Evolutionary conservation across 169 alveolate genomes (phyloP), one percentile per base, ranked within the genome.

Genomic region (Plasmodium adleri): DNA sequence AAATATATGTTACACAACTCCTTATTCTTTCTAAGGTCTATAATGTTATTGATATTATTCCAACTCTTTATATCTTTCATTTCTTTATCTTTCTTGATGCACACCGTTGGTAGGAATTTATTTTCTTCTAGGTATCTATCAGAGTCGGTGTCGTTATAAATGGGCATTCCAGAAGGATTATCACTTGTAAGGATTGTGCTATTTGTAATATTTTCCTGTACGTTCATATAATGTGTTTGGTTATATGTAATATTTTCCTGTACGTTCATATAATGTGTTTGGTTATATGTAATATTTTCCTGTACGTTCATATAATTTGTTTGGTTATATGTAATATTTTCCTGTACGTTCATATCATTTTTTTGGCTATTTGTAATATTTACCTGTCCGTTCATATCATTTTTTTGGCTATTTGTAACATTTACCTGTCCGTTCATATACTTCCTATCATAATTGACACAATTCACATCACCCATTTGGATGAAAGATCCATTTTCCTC

Each of bases 1-100:
- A 80, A 62, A 43, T 80, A 80, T 13, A 59, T 13, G 32, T 67
- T 62, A 22, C 72, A 52, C n/a, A 80, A 39, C 22, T 80, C 90
- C 54, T 47, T 80, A 10, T 66, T 80, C 24, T 71, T 62, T 49
- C 72, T 72, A 22, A 80, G 32, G 5, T 80, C 83, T 8, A 80
- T 24, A 59, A 80, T 26, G 26, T 62, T 80, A 26, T 71, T 80
- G 10, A 80, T 22, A 43, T 26, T 71, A 43, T 60, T 68, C 73
- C 47, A 13, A 47, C 45, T 80, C 43, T 80, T 80, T 17, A 67
- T 15, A 45, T 80, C 72, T 8, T 67, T 80, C 54, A 12, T 43
- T 50, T 24, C 70, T 59, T 62, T 80, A 62, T 80, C 83, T 49
- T 20, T 13, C 52, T 66, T 68, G 49, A 68, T 32, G 8, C 32